Evolutionary conservation across 306 rosid genomes (phyloP).

Genomic region (Biancaea sappan): DNA sequence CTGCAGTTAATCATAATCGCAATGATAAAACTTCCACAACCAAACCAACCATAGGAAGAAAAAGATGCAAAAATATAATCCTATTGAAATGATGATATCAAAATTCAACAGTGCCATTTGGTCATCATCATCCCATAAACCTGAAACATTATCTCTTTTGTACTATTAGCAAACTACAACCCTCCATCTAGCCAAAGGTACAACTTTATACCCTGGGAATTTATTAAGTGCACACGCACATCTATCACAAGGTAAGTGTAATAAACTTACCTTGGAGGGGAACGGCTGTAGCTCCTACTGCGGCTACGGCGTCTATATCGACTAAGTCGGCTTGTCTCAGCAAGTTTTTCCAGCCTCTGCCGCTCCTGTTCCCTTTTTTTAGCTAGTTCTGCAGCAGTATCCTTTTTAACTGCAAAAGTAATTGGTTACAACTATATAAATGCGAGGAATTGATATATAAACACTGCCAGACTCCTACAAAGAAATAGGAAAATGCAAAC

Average conservation of each 20-base stretch:
- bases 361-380: slow-evolving; percentile 91
- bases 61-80: not conserved
- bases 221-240: not conserved
- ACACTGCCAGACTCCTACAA: not conserved
- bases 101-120: not conserved
- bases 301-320: slow-evolving; percentile 73
- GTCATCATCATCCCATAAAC: not conserved
- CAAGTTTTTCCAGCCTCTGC: slow-evolving; percentile 93
- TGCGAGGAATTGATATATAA: not conserved
- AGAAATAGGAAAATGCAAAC: not conserved
- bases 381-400: slow-evolving; percentile 89
- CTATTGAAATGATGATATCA: not conserved
- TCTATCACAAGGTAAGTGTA: not conserved
- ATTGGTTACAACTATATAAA: slow-evolving; percentile 6
- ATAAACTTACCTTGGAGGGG: slow-evolving; percentile 72
- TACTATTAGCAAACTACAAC: slow-evolving; percentile 2
- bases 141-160: not conserved
- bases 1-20: slow-evolving; percentile 46
- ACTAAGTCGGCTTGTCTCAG: slow-evolving; percentile 85
- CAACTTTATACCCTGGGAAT: not conserved
- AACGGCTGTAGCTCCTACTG: slow-evolving; percentile 81
- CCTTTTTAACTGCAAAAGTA: slow-evolving; percentile 79
- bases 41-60: not conserved
- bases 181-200: slow-evolving; percentile 19
- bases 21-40: not conserved